Evolutionary conservation across 176 grass and related monocot genomes (phyloP).

Genomic region (Bothriochloa decipiens): DNA sequence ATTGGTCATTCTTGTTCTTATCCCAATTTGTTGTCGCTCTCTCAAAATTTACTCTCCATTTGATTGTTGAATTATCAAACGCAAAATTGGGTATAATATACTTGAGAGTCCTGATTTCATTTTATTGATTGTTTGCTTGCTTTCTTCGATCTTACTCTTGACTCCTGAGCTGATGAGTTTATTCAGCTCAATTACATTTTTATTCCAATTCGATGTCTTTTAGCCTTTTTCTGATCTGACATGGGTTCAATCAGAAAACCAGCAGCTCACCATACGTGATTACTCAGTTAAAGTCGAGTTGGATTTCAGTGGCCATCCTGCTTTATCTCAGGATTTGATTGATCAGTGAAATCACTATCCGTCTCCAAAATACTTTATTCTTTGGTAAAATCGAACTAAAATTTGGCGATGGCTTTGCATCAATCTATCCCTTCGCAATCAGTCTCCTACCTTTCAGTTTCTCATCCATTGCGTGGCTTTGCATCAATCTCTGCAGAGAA

Average conservation of each 20-base stretch:
- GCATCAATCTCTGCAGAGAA: background rate
- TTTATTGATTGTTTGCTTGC: background rate
- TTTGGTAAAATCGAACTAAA: background rate
- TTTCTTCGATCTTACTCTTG: background rate
- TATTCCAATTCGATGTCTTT: slow-evolving; percentile 7
- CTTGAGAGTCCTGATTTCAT: background rate
- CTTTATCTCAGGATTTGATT: slow-evolving; percentile 15
- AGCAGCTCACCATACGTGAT: slow-evolving; percentile 16
- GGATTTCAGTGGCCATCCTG: background rate
- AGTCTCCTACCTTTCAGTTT: background rate
- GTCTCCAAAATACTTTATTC: no score
- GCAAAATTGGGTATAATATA: background rate
- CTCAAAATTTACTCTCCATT: background rate
- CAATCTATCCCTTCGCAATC: background rate
- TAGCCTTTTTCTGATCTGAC: slow-evolving; percentile 3
- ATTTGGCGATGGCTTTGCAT: background rate
- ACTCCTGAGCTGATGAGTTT: slow-evolving; percentile 2
- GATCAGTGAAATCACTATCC: background rate
- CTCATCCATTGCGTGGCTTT: background rate
- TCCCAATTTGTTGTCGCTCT: background rate
- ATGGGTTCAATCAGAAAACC: slow-evolving; percentile 34
- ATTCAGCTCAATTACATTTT: slow-evolving; percentile 23
- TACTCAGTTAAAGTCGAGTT: slow-evolving; percentile 17
- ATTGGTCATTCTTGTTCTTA: background rate
- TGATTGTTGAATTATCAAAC: slow-evolving; percentile 11